Base-by-base conservation (phyloP, 495 filamentous ascomycete genomes). In the Hypoxylon subgilvum region DNA sequence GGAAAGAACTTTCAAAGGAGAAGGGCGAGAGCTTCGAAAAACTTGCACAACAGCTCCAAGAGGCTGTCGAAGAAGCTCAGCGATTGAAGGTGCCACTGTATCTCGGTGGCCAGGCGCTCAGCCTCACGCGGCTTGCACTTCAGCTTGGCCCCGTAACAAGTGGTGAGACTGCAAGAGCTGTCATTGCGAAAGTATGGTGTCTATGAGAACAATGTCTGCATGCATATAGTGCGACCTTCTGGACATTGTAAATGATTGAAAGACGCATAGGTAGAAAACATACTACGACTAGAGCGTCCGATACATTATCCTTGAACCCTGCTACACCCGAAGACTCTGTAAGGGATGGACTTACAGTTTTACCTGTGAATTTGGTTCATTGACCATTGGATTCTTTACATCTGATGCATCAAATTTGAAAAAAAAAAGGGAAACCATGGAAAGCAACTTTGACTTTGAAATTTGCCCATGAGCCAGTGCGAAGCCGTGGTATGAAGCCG, bases 51-150 rank as follows among this genome's bases (percentile, higher is more conserved):
- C 76, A 76, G 44, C 68, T 87, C 27, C 65, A 68, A 28, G 71
- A 74, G 22, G 82, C 81, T 5, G 77, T 83, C 9, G 79, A 83
- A 4, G 70, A 76, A 63, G 84, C 82, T 12, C 72, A 76, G 51
- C 61, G 71, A 39, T 55, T 78, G 14, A 76, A 74, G 61, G 65
- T 62, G 34, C 74, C 76, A 6, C 31, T 78, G 41, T 72, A 68
- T 34, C 58, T 79, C 34, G 75, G 74, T 12, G 68, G 41, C 45
- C 68, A 71, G 66, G 73, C 75, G 10, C 63, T 72, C 19, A 73
- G 52, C 22, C 53, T 78, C 23, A 60, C 75, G n/a, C 61, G 55
- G 3, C 52, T 74, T 14, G 72, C 69, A 6, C 32, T 63, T 17
- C 43, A 61, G 21, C 54, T 61, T 22, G 56, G 45, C 6, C 10